Evolutionary conservation across 257 asterid species (phyloP).

Genomic region (Gentiana straminea): DNA sequence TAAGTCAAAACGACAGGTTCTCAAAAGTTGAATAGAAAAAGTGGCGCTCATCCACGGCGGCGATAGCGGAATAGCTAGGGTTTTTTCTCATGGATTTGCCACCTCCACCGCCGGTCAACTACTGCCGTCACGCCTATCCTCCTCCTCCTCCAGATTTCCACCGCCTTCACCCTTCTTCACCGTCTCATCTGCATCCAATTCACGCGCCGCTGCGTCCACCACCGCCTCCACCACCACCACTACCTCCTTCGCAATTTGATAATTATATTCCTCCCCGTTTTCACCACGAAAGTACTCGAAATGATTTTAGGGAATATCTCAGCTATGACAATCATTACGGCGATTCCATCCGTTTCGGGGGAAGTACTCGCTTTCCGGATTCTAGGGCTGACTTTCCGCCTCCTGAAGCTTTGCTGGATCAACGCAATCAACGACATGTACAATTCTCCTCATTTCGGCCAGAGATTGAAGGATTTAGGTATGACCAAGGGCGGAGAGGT

Average conservation of each 20-base stretch:
- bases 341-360: background rate
- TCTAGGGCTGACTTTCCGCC: constrained; percentile 11
- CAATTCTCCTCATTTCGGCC: constrained; percentile 9
- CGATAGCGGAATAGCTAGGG: too few species aligned
- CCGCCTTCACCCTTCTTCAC: constrained; percentile 19
- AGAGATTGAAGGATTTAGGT: background rate
- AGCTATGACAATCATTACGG: background rate
- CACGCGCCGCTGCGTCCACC: constrained; percentile 15
- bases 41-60: too few species aligned
- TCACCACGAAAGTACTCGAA: constrained; percentile 9
- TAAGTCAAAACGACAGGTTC: too few species aligned
- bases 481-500: constrained; percentile 9
- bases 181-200: constrained; percentile 14
- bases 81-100: too few species aligned
- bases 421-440: constrained; percentile 4
- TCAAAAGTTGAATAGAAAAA: too few species aligned
- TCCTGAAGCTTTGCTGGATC: constrained; percentile 5
- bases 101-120: too few species aligned
- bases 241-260: constrained; percentile 24
- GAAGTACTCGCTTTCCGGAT: constrained; percentile 5
- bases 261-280: constrained; percentile 32
- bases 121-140: constrained; percentile 18
- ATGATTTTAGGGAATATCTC: constrained; percentile 18
- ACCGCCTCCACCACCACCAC: constrained; percentile 15
- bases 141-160: constrained; percentile 15